Evolutionary conservation across 2,329 filamentous ascomycete genomes (phyloP), one percentile per base, ranked within the genome.

Genomic region (Rhytidhysteron rufulum): DNA sequence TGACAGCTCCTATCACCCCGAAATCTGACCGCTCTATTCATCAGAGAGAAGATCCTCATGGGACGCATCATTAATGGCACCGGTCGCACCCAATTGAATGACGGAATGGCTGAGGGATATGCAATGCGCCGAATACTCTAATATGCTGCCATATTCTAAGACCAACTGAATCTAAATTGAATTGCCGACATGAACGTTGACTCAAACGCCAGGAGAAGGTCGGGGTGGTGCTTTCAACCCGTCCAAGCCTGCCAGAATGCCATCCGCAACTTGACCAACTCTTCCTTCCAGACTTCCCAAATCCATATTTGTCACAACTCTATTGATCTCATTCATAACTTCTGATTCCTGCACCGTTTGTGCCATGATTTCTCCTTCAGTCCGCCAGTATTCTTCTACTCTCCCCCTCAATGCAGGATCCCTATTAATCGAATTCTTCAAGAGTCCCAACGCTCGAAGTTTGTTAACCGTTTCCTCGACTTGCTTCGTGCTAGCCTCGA

Each of bases 271-370:
- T 39, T 62, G 62, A 43, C 85, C 82, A 1, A 85, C 85, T 49
- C 86, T 83, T 40, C 68, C 71, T 34, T 75, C 72, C 31, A 90
- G 76, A 20, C 65, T 68, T 29, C 67, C 64, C 17, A 88, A 77
- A 57, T 88, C 75, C 43, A 88, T 75, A 39, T 81, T 75, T 54
- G 71, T 69, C 49, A 90, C 63, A 9, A 82, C 85, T 58, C 81
- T 77, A 43, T 85, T 82, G 45, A 88, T 77, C 38, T 83, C 79
- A 54, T 83, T 81, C 25, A 87, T 68, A 6, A 90, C 86, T 46
- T 86, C 84, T 45, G 80, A 75, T 47, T 91, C 85, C 70, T 89
- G 85, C 77, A 94, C 85, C 18, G 86, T 80, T 55, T 85, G 80
- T 25, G 77, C 71, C 77, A 86, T 88, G 21, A 88, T 63, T 37